phyloP scores from a whole-genome alignment of 1,284 basidiomycete species.

The Inonotus hispidus region DNA sequence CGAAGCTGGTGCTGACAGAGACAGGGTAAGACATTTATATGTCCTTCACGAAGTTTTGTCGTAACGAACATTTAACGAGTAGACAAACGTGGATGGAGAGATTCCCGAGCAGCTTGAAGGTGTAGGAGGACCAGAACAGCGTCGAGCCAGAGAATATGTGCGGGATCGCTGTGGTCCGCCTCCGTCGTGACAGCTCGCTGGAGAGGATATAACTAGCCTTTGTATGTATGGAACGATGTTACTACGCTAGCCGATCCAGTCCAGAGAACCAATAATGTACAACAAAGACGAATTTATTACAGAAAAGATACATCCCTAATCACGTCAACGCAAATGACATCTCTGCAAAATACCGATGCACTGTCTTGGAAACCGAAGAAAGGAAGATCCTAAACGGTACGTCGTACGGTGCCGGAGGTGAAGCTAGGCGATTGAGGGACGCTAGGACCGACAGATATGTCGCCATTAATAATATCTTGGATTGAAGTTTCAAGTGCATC shows the following conservation, averaged over 20 bases:
- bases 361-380: neutral
- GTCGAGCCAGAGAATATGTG: slow-evolving; percentile 69
- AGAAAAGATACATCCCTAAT: neutral
- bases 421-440: slow-evolving; percentile 50
- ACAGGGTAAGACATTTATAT: slow-evolving; percentile 53
- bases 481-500: slow-evolving; percentile 76
- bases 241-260: neutral
- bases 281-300: neutral
- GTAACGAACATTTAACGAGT: slow-evolving; percentile 2
- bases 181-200: slow-evolving; percentile 22
- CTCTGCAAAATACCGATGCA: neutral
- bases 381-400: slow-evolving; percentile 4
- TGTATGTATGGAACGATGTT: too few relatives aligned
- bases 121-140: slow-evolving; percentile 84
- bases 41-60: neutral
- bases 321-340: neutral
- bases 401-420: slow-evolving; percentile 8
- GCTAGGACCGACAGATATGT: slow-evolving; percentile 33
- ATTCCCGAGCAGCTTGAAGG: slow-evolving; percentile 82
- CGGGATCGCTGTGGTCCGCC: slow-evolving; percentile 59
- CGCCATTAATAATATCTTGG: slow-evolving; percentile 77
- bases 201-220: neutral
- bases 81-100: slow-evolving; percentile 80
- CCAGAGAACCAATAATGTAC: neutral
- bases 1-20: slow-evolving; percentile 89